Percentiles rank a stretch among this genome's conserved stretches.
phyloP scores from a whole-genome alignment of 1,284 basidiomycete species.

The Ceratobasidium sp. region DNA sequence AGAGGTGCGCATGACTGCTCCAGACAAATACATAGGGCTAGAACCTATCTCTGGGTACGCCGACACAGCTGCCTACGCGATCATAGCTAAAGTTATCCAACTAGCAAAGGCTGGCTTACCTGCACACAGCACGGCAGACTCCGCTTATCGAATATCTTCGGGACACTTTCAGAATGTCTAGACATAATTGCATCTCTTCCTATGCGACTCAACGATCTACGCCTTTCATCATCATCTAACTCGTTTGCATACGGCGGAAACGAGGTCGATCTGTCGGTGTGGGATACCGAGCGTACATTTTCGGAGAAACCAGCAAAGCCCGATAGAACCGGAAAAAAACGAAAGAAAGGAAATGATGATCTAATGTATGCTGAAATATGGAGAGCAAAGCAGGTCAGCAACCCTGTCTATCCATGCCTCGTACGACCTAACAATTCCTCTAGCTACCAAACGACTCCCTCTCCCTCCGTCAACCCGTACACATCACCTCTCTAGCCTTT shows the following conservation, averaged over 20 bases:
- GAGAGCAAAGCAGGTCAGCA: slow-evolving; percentile 80
- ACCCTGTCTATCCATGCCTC: background rate
- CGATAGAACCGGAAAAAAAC: slow-evolving; percentile 62
- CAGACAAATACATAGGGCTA: slow-evolving; percentile 73
- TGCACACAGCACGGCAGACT: slow-evolving; percentile 82
- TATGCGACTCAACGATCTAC: slow-evolving; percentile 74
- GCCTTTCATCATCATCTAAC: slow-evolving; percentile 65
- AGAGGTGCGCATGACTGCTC: slow-evolving; percentile 47
- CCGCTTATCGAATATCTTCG: slow-evolving; percentile 60
- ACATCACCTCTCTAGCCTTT: slow-evolving; percentile 78
- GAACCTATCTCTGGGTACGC: slow-evolving; percentile 62
- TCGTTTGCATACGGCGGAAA: slow-evolving; percentile 87
- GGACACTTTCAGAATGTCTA: slow-evolving; percentile 49
- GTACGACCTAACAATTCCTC: background rate
- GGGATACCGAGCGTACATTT: slow-evolving; percentile 82
- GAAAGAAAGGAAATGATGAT: slow-evolving; percentile 67
- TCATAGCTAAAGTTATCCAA: background rate
- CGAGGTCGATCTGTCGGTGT: slow-evolving; percentile 88
- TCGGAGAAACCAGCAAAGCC: slow-evolving; percentile 47
- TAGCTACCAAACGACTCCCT: slow-evolving; percentile 84
- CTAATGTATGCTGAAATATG: slow-evolving; percentile 80
- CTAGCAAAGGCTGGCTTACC: slow-evolving; percentile 62
- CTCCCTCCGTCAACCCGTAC: slow-evolving; percentile 83
- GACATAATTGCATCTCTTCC: slow-evolving; percentile 64
- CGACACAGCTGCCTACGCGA: background rate